phyloP scores from a whole-genome alignment of 1,284 basidiomycete genomes.

The Naganishia cerealis region DNA sequence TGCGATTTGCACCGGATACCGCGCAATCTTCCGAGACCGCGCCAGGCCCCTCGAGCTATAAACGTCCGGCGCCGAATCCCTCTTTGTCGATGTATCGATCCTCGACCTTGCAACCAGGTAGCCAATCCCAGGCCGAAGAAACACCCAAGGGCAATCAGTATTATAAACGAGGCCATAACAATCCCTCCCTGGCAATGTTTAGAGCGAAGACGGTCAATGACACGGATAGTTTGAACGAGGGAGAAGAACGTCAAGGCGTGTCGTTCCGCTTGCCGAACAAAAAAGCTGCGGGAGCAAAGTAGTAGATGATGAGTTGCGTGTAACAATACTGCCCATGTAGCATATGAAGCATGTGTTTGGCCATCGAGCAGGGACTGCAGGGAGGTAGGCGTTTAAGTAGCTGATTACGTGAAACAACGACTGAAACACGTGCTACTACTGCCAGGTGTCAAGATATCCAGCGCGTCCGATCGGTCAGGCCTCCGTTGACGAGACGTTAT shows the following conservation, averaged over 20 bases:
- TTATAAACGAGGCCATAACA: constrained; percentile 9
- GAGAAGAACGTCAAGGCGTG: constrained; percentile 36
- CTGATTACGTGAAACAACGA: too few species aligned
- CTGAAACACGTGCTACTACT: too few species aligned
- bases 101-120: constrained; percentile 39
- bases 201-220: constrained; percentile 41
- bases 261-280: constrained; percentile 39
- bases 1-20: constrained; percentile 46
- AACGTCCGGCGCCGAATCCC: constrained; percentile 42
- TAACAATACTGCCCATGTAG: constrained; percentile 9
- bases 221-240: constrained; percentile 27
- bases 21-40: constrained; percentile 46
- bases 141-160: constrained; percentile 21
- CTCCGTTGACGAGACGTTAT: too few species aligned
- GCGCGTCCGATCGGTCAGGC: too few species aligned
- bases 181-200: constrained; percentile 38
- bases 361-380: too few species aligned
- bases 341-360: neutral
- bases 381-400: too few species aligned
- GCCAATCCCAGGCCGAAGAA: constrained; percentile 29
- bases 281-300: neutral
- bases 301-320: neutral
- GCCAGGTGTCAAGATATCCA: too few species aligned
- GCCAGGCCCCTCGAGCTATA: constrained; percentile 46
- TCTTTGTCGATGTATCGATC: constrained; percentile 47